phyloP scores from a whole-genome alignment of 495 filamentous ascomycete species.

The Sporormia fimetaria region DNA sequence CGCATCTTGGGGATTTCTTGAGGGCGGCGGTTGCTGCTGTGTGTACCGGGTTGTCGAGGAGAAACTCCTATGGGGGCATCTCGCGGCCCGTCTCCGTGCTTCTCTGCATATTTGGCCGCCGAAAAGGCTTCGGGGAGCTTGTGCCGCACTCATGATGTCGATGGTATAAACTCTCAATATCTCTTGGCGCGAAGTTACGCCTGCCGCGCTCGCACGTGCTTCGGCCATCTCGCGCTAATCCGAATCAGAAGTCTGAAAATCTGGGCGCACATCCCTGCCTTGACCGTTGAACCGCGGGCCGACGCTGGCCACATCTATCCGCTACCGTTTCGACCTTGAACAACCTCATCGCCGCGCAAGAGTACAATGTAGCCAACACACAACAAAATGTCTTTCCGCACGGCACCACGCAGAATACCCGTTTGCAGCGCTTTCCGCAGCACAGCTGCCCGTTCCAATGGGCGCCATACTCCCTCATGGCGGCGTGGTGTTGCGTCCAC shows the following conservation, averaged over 20 bases:
- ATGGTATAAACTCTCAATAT: background rate
- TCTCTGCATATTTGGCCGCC: constrained; percentile 19
- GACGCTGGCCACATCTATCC: constrained; percentile 19
- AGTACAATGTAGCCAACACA: background rate
- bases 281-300: constrained; percentile 2
- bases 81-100: background rate
- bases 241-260: too few species aligned
- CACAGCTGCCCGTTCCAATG: constrained; percentile 3
- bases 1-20: constrained; percentile 22
- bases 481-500: constrained; percentile 15
- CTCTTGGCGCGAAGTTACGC: constrained; percentile 10
- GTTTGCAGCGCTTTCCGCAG: background rate
- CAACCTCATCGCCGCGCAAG: background rate
- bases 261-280: constrained; percentile 5
- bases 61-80: constrained; percentile 41
- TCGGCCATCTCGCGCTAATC: background rate
- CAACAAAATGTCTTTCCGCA: constrained; percentile 18
- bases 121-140: too few species aligned
- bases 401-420: constrained; percentile 9
- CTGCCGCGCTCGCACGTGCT: constrained; percentile 15
- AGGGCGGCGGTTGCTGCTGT: constrained; percentile 36
- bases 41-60: constrained; percentile 39
- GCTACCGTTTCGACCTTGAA: background rate
- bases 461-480: constrained; percentile 5
- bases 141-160: constrained; percentile 13